A percentile compares a stretch with the other conserved stretches of the same genome.
Evolutionary conservation across 1,284 basidiomycete species (phyloP).

Genomic region (Sanguinoderma infundibulare): DNA sequence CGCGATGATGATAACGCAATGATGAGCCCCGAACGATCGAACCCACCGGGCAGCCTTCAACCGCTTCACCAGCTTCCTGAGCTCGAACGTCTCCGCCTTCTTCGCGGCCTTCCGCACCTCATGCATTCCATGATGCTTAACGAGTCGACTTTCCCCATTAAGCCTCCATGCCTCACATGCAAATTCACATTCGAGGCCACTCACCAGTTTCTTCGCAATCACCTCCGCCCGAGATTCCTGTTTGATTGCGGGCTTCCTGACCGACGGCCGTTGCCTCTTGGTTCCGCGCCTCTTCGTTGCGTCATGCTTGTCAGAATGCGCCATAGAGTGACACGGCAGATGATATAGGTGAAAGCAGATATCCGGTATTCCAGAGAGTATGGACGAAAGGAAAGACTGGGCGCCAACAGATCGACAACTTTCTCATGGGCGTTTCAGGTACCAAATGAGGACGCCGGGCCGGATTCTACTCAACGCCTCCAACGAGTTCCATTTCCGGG

Average conservation of each 20-base stretch:
- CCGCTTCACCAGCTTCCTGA: constrained; percentile 84
- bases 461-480: not conserved
- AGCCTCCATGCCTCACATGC: not conserved
- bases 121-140: constrained; percentile 67
- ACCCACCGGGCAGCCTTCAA: constrained; percentile 67
- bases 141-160: constrained; percentile 36
- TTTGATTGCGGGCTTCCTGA: constrained; percentile 5
- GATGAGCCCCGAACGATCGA: not conserved
- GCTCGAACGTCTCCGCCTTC: constrained; percentile 84
- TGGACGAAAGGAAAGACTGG: not conserved
- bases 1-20: not conserved
- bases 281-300: constrained; percentile 1
- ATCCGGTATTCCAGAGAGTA: not conserved
- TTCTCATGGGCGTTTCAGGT: not conserved
- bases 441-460: not conserved
- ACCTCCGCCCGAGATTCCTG: constrained; percentile 16
- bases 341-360: not conserved
- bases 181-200: not conserved
- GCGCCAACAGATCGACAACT: not conserved
- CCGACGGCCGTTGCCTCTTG: constrained; percentile 15
- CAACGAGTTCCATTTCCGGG: no score
- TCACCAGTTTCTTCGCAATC: constrained; percentile 24
- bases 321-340: not conserved
- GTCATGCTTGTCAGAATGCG: not conserved
- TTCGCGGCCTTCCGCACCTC: constrained; percentile 76